Percentiles rank a stretch among this genome's conserved stretches.
These are phyloP conservation scores for Penicillium sclerotigenum DNA, from an alignment of 2,329 filamentous ascomycete genomes.

Conservation along the genomic window DNA sequence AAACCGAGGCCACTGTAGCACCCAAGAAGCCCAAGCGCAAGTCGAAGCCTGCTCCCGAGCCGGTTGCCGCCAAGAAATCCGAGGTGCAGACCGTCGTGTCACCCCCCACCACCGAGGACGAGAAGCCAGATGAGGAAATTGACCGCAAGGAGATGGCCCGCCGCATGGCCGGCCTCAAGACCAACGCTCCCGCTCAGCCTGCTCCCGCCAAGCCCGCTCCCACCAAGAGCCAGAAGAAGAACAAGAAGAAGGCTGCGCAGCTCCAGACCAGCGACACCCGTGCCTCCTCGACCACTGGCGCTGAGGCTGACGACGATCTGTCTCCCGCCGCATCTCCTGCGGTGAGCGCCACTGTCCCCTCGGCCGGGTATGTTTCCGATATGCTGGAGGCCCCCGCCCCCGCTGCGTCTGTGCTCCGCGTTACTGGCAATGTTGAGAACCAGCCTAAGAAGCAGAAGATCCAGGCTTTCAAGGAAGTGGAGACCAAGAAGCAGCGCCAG, in stretches of 20 bases:
- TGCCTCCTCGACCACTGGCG: conserved; percentile 67
- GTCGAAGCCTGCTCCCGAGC: conserved; percentile 30
- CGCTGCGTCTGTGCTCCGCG: conserved; percentile 71
- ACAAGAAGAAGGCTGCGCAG: conserved; percentile 66
- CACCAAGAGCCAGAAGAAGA: conserved; percentile 56
- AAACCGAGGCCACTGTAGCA: conserved; percentile 30
- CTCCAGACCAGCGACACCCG: conserved; percentile 52
- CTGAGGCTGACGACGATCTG: conserved; percentile 76
- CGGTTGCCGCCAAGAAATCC: conserved; percentile 27
- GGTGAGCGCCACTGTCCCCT: conserved; percentile 40
- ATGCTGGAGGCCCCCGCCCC: conserved; percentile 76
- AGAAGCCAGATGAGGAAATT: conserved; percentile 55
- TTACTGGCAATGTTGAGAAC: conserved; percentile 65
- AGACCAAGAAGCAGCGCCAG: conserved; percentile 95
- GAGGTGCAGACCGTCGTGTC: conserved; percentile 33
- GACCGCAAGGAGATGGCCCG: conserved; percentile 74
- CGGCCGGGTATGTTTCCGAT: conserved; percentile 71
- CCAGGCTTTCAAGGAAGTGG: conserved; percentile 63
- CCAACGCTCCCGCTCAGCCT: conserved; percentile 53
- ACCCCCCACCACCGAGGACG: conserved; percentile 27
- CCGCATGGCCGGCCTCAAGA: conserved; percentile 66
- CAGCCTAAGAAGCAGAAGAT: conserved; percentile 56
- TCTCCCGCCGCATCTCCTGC: conserved; percentile 68
- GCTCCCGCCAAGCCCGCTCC: conserved; percentile 46
- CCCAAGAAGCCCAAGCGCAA: conserved; percentile 46